Evolutionary conservation across 768 basidiomycete species (phyloP), one percentile per base, ranked within the genome.

Genomic region (Trametes cinnabarina): DNA sequence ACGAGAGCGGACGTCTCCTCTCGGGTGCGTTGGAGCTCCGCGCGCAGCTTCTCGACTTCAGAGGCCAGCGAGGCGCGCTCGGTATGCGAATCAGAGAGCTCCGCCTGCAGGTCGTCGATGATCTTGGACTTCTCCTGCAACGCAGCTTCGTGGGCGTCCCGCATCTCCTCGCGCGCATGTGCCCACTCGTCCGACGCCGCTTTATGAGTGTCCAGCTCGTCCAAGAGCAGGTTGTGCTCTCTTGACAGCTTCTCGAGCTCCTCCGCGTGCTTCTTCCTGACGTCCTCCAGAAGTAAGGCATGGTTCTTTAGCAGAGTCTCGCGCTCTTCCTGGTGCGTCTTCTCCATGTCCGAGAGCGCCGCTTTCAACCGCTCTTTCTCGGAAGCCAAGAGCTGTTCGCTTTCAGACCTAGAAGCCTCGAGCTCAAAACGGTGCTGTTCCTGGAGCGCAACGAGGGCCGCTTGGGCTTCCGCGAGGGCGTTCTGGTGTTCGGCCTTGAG

Each of bases 1-100:
- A 84, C 74, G 11, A 90, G 80, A 66, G 80, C 80, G 3, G 80
- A 78, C 63, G 87, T 84, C 66, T 88, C 84, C 15, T 66, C 72
- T 32, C 77, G 81, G 30, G 84, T 83, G 60, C 74, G 76, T 47
- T 82, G 78, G 9, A 92, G 76, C 65, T 90, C 87, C 12, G 73
- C 77, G 55, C 79, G 80, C 48, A 89, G 77, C 62, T 73, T 72
- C 28, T 76, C 79, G 43, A 79, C 60, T 52, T 78, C 73, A 26
- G 67, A 52, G 14, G 70, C 68, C 47, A 86, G 78, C 51, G 80
- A 65, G 25, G 72, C 74, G 17, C 77, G 77, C 55, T 80, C 74
- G 22, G 68, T 70, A 42, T 73, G 74, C 20, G 69, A 66, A 14
- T 63, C 66, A 9, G 73, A 63, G 3, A 92, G 71, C 51, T 84